These are phyloP conservation scores for Phyllosticta citribraziliensis DNA, from an alignment of 2,329 filamentous ascomycete genomes.

Conservation along the genomic window DNA sequence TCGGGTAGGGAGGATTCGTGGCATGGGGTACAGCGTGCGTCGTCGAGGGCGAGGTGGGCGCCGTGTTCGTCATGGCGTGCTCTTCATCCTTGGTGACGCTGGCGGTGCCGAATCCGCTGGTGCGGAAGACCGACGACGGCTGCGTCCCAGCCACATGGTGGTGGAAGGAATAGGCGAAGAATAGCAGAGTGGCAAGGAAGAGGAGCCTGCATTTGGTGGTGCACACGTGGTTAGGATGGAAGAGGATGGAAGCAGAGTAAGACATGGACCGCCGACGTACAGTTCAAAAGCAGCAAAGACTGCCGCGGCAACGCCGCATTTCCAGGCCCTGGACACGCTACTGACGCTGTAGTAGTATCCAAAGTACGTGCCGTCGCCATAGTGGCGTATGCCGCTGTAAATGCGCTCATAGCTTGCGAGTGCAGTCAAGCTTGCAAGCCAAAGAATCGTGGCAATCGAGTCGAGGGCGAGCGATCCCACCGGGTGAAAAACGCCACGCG, in stretches of 20 bases:
- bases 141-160: conserved; percentile 11
- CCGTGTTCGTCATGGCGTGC: not conserved
- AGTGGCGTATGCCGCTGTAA: conserved; percentile 3
- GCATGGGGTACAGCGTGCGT: not conserved
- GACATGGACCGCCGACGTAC: conserved; percentile 11
- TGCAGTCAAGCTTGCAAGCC: conserved; percentile 16
- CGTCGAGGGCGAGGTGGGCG: not conserved
- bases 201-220: conserved; percentile 12
- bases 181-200: conserved; percentile 15
- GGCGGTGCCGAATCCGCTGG: not conserved
- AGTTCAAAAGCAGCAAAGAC: conserved; percentile 16
- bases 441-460: conserved; percentile 14
- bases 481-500: conserved; percentile 2
- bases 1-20: not conserved
- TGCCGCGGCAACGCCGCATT: conserved; percentile 12
- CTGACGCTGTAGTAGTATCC: not conserved
- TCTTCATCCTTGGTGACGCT: not conserved
- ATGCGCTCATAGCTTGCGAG: conserved; percentile 16
- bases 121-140: not conserved
- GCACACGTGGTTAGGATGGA: not conserved
- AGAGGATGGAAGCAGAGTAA: not conserved
- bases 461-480: conserved; percentile 13
- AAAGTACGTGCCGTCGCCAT: not conserved
- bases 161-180: conserved; percentile 18
- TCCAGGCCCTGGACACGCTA: conserved; percentile 12